phyloP scores from a whole-genome alignment of 208 protist species.

The Trypanosoma cruzi region DNA sequence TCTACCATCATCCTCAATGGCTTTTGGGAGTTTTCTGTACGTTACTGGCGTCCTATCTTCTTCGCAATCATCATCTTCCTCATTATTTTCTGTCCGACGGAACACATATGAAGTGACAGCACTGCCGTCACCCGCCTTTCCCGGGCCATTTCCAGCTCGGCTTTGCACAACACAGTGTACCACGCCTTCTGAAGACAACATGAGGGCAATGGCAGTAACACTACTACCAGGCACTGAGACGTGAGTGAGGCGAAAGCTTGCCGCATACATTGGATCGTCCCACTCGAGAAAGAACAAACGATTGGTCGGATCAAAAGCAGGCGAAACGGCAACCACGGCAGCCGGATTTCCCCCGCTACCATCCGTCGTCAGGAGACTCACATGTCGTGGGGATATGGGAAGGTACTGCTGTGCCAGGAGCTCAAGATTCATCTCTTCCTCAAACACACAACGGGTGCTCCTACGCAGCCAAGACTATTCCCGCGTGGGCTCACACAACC shows the following conservation, averaged over 20 bases:
- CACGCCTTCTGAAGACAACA: slow-evolving; percentile 37
- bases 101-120: slow-evolving; percentile 36
- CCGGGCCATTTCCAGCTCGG: slow-evolving; percentile 4
- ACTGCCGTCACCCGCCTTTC: neutral
- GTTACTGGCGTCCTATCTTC: slow-evolving; percentile 17
- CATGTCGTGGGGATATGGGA: slow-evolving; percentile 27
- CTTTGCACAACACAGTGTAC: slow-evolving; percentile 60
- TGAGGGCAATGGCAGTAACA: slow-evolving; percentile 30
- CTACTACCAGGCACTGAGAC: slow-evolving; percentile 18
- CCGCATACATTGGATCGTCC: slow-evolving; percentile 20
- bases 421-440: slow-evolving; percentile 9
- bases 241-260: slow-evolving; percentile 23
- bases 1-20: slow-evolving; percentile 33
- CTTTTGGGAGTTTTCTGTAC: slow-evolving; percentile 52
- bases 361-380: slow-evolving; percentile 26
- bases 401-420: slow-evolving; percentile 36
- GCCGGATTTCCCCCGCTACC: slow-evolving; percentile 13
- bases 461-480: neutral
- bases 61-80: slow-evolving; percentile 11
- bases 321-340: slow-evolving; percentile 22
- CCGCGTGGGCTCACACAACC: neutral
- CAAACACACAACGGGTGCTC: too few species aligned
- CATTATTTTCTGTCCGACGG: slow-evolving; percentile 33
- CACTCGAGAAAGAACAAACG: slow-evolving; percentile 34
- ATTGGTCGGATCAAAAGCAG: slow-evolving; percentile 23